Base-by-base conservation (phyloP, 2,329 filamentous ascomycete species). In the Fusarium guadeloupense region DNA sequence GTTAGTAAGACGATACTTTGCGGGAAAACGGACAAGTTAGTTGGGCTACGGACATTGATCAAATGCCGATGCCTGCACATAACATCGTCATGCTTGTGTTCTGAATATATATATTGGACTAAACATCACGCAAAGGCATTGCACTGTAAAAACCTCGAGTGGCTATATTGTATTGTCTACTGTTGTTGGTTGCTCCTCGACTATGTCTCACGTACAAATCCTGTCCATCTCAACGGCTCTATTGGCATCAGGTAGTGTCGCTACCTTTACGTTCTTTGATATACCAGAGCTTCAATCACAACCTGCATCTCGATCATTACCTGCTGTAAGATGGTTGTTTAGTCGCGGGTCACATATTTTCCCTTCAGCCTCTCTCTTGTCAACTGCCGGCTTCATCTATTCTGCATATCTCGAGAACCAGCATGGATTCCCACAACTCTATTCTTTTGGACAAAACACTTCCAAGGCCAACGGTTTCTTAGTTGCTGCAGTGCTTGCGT, bases 241-340 rank as follows among this genome's bases (percentile, higher is more conserved):
- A 5, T 1, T 57, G 9, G 54, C 52, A 9, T 57, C 54, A 14
- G 54, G 54, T 1, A 52, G 54, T 0, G 57, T 57, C 10, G 31
- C 38, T 4, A 39, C 52, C 1, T 2, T 57, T 0, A 57, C 54
- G 9, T 51, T 57, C 10, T 57, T 57, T 6, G 54, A 57, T 10
- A 8, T 57, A 1, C 54, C 52, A 1, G 52, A 57, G 14, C 52
- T 57, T 14, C 54, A 57, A 21, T 42, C 52, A 2, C 54, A 57
- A 2, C 52, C 52, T 3, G 54, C 54, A 0, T 57, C 52, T 4
- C 37, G 43, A 0, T 57, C 54, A 1, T 17, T 57, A 2, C 43
- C 54, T 0, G 19, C 43, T 0, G 19, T 39, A 1, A 3, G 52
- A 34, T 57, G 54, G 54, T 17, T 57, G 0, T 57, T 57, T 2